These are phyloP conservation scores for Myxozyma kluyveri DNA, from an alignment of 805 yeast species.

Conservation along the genomic window DNA sequence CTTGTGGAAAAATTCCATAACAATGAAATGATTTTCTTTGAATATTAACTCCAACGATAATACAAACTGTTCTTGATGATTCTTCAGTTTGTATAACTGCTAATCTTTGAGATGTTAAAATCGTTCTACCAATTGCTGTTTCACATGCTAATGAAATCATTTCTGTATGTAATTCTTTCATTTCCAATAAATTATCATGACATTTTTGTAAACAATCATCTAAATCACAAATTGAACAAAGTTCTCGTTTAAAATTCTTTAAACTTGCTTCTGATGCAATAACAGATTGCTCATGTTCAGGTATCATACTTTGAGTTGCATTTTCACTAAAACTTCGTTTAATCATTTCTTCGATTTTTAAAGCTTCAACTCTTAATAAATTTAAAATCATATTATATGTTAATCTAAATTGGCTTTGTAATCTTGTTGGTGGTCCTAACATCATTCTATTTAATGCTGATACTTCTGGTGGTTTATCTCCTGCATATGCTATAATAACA, in stretches of 20 bases:
- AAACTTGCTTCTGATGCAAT: conserved; percentile 52
- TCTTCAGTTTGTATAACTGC: conserved; percentile 27
- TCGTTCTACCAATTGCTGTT: conserved; percentile 46
- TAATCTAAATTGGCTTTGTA: conserved; percentile 86
- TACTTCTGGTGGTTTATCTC: conserved; percentile 36
- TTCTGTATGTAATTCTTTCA: conserved; percentile 45
- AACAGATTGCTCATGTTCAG: conserved; percentile 75
- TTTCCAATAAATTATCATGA: conserved; percentile 47
- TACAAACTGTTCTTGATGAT: conserved; percentile 21
- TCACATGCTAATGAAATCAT: conserved; percentile 50
- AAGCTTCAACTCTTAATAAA: conserved; percentile 85
- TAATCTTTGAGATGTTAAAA: conserved; percentile 39
- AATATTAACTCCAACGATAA: conserved; percentile 20
- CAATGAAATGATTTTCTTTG: conserved; percentile 15
- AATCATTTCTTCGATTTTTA: conserved; percentile 97
- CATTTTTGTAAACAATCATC: conserved; percentile 45
- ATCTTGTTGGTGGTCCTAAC: conserved; percentile 84
- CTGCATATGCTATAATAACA: conserved; percentile 77
- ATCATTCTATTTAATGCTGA: conserved; percentile 66
- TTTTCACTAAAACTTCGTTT: conserved; percentile 94
- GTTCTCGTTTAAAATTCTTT: conserved; percentile 38
- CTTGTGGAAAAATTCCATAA: conserved; percentile 18
- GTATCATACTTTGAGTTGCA: conserved; percentile 75
- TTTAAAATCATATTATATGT: conserved; percentile 96
- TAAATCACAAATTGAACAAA: conserved; percentile 41